Percentiles rank a stretch among this genome's conserved stretches.
Evolutionary conservation across 2,329 filamentous ascomycete genomes (phyloP).

Genomic region (Monilinia aucupariae): DNA sequence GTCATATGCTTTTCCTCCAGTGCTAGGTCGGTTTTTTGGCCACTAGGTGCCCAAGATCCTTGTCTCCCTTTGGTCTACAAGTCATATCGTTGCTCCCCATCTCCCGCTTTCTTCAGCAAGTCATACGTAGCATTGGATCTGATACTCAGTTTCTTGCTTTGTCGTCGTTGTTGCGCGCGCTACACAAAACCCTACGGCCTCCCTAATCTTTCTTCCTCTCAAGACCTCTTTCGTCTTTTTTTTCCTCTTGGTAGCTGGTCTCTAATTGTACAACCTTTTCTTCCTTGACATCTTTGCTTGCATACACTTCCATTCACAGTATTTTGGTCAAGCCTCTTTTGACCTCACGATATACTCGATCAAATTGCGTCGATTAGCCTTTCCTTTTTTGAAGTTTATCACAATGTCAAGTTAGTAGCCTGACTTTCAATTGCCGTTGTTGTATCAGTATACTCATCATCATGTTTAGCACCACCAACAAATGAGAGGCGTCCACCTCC

Average conservation of each 20-base stretch:
- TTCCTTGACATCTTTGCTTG: slow-evolving; percentile 26
- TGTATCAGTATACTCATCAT: slow-evolving; percentile 12
- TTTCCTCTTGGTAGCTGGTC: slow-evolving; percentile 34
- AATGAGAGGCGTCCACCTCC: slow-evolving; percentile 31
- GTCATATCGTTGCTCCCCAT: slow-evolving; percentile 27
- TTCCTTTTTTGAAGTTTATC: slow-evolving; percentile 18
- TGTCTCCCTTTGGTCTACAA: slow-evolving; percentile 18
- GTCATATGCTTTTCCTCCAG: slow-evolving; percentile 22
- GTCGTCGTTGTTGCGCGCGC: slow-evolving; percentile 28
- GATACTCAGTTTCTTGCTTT: slow-evolving; percentile 30
- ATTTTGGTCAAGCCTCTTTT: slow-evolving; percentile 5
- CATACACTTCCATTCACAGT: slow-evolving; percentile 12
- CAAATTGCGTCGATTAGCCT: slow-evolving; percentile 17
- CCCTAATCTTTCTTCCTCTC: slow-evolving; percentile 23
- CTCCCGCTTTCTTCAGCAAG: slow-evolving; percentile 25
- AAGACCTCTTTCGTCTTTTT: slow-evolving; percentile 25
- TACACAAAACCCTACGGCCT: slow-evolving; percentile 32
- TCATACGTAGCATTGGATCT: slow-evolving; percentile 26
- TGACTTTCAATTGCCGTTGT: not conserved
- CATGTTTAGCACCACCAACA: slow-evolving; percentile 20
- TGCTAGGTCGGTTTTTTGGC: slow-evolving; percentile 21
- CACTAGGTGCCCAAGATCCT: slow-evolving; percentile 16
- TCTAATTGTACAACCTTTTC: slow-evolving; percentile 31
- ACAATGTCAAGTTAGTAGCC: slow-evolving; percentile 29
- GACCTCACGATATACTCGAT: slow-evolving; percentile 16